A percentile compares a stretch with the other conserved stretches of the same genome.
Conservation (phyloP, 2,329 filamentous ascomycete species). For the Chlorencoelia australis region DNA sequence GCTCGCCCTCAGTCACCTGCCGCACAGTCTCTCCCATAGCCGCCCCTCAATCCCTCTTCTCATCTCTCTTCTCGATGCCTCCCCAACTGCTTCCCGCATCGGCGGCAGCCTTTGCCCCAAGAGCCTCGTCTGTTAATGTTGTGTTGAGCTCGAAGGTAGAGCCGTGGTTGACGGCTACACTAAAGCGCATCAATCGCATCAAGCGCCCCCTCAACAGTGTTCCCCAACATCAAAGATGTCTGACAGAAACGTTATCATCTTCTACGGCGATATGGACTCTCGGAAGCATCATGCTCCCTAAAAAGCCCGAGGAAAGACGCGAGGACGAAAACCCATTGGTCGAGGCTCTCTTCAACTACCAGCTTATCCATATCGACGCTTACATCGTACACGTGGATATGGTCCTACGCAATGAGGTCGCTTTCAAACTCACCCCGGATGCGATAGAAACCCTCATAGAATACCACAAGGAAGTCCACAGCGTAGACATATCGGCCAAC, state of each 20-base stretch:
- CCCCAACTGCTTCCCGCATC: slow-evolving; percentile 89
- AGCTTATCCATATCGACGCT: slow-evolving; percentile 86
- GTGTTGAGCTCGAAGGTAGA: slow-evolving; percentile 88
- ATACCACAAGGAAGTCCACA: slow-evolving; percentile 94
- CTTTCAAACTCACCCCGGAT: slow-evolving; percentile 92
- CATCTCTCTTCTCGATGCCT: slow-evolving; percentile 51
- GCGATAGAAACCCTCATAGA: slow-evolving; percentile 89
- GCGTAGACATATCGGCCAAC: slow-evolving; percentile 75
- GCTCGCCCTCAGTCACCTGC: too few species aligned
- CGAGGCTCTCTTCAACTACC: slow-evolving; percentile 85
- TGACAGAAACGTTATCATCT: slow-evolving; percentile 88
- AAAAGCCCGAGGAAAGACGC: slow-evolving; percentile 77
- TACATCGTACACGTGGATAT: slow-evolving; percentile 99
- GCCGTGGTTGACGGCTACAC: slow-evolving; percentile 90
- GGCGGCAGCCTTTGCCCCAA: slow-evolving; percentile 89
- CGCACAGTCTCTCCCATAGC: slow-evolving; percentile 11
- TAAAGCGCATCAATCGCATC: slow-evolving; percentile 93
- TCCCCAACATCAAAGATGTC: slow-evolving; percentile 86
- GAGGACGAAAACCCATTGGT: slow-evolving; percentile 73
- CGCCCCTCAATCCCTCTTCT: slow-evolving; percentile 3
- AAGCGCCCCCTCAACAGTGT: slow-evolving; percentile 97
- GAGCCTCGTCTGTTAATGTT: slow-evolving; percentile 83
- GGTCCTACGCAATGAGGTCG: slow-evolving; percentile 94
- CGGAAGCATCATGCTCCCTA: slow-evolving; percentile 84
- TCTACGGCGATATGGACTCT: slow-evolving; percentile 89